Conservation (phyloP, 2,329 filamentous ascomycete species). For the Botrytis cinerea region DNA sequence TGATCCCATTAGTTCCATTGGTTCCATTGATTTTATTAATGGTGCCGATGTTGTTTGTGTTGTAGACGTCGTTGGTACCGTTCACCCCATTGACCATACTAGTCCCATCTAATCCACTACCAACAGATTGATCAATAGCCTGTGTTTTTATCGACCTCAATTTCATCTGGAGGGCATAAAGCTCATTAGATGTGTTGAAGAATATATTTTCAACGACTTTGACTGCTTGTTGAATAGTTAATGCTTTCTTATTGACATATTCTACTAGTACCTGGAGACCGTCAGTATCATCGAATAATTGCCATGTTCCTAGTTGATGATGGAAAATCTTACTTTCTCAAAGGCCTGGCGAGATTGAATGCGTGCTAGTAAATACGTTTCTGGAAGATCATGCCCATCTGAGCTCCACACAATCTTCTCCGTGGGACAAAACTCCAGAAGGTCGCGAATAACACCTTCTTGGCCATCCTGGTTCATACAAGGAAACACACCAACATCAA, state of each 20-base stretch:
- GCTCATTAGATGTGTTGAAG: conserved; percentile 74
- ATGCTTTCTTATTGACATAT: conserved; percentile 63
- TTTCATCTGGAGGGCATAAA: conserved; percentile 64
- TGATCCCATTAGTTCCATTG: background rate
- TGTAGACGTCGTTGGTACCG: background rate
- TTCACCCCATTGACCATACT: background rate
- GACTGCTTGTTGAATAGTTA: conserved; percentile 63
- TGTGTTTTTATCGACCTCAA: conserved; percentile 34
- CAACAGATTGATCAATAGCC: background rate
- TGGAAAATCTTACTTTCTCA: conserved; percentile 55
- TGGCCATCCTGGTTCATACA: conserved; percentile 76
- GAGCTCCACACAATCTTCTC: conserved; percentile 80
- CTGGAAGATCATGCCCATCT: conserved; percentile 77
- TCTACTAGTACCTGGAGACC: conserved; percentile 61
- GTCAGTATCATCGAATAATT: background rate
- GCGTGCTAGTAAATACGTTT: conserved; percentile 74
- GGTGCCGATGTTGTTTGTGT: background rate
- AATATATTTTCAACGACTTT: conserved; percentile 66
- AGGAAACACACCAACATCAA: conserved; percentile 82
- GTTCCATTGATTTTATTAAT: background rate
- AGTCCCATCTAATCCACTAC: no score
- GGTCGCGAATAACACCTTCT: conserved; percentile 67
- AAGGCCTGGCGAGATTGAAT: conserved; percentile 71
- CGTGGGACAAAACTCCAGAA: conserved; percentile 73
- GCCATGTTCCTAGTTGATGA: no score